Evolutionary conservation across 2,329 filamentous ascomycete species (phyloP).

Genomic region (Tolypocladium cylindrosporum): DNA sequence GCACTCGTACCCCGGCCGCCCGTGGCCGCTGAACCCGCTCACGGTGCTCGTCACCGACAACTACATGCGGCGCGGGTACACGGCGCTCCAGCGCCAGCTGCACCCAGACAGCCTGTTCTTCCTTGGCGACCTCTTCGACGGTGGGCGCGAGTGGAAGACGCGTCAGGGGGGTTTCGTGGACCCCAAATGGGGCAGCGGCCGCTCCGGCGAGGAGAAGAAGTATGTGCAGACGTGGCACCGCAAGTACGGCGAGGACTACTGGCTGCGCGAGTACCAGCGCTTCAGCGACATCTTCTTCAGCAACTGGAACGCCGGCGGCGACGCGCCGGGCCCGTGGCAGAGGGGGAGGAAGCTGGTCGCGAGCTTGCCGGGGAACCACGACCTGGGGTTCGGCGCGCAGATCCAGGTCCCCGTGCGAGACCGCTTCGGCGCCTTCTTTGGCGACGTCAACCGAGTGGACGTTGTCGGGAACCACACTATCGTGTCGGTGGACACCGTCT

Average conservation of each 20-base stretch:
- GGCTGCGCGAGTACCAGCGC: slow-evolving; percentile 76
- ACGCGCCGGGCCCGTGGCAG: slow-evolving; percentile 45
- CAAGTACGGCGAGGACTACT: slow-evolving; percentile 71
- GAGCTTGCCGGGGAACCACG: slow-evolving; percentile 88
- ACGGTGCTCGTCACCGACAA: slow-evolving; percentile 66
- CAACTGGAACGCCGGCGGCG: slow-evolving; percentile 50
- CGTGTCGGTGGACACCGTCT: slow-evolving; percentile 82
- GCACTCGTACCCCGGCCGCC: slow-evolving; percentile 83
- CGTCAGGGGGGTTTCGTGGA: slow-evolving; percentile 47
- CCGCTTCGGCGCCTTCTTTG: slow-evolving; percentile 81
- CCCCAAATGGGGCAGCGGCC: slow-evolving; percentile 44
- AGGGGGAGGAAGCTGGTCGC: slow-evolving; percentile 69
- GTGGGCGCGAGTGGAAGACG: slow-evolving; percentile 89
- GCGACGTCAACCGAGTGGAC: slow-evolving; percentile 82
- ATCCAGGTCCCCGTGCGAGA: slow-evolving; percentile 73
- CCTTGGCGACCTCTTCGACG: slow-evolving; percentile 89
- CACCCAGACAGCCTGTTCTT: slow-evolving; percentile 86
- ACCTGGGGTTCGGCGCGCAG: slow-evolving; percentile 80
- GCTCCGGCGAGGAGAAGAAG: slow-evolving; percentile 40
- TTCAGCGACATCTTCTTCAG: slow-evolving; percentile 81
- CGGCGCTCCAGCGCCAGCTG: slow-evolving; percentile 62
- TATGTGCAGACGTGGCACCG: slow-evolving; percentile 58
- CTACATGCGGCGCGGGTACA: slow-evolving; percentile 77
- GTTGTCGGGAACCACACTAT: slow-evolving; percentile 92
- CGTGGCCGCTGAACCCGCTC: slow-evolving; percentile 45